Evolutionary conservation across 495 filamentous ascomycete genomes (phyloP).

Genomic region (Aspergillus nanangensis): DNA sequence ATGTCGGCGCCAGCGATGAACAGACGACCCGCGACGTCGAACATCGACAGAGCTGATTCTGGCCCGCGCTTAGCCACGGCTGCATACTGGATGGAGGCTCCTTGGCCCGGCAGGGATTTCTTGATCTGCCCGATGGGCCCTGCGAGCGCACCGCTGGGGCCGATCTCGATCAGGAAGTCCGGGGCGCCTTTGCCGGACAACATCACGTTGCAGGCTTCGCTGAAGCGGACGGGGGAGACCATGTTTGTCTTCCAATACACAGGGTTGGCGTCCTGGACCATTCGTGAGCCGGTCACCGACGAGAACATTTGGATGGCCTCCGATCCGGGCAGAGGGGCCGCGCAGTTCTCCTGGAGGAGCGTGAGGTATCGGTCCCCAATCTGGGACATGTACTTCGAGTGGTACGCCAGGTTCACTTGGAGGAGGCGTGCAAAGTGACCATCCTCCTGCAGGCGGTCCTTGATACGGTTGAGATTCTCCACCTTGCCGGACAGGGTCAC

Average conservation of each 20-base stretch:
- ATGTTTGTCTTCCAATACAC: constrained; percentile 33
- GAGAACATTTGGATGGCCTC: constrained; percentile 13
- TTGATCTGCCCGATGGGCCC: constrained; percentile 25
- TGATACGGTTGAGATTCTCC: too few relatives aligned
- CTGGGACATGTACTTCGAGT: too few relatives aligned
- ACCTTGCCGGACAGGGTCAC: too few relatives aligned
- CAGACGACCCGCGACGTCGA: constrained; percentile 12
- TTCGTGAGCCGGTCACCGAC: constrained; percentile 16
- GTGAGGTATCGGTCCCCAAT: too few relatives aligned
- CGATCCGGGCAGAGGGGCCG: too few relatives aligned
- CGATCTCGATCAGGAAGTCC: constrained; percentile 25
- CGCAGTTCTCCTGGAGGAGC: too few relatives aligned
- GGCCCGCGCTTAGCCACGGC: background rate
- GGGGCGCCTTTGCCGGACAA: background rate
- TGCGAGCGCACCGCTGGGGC: constrained; percentile 24
- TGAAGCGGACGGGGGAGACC: constrained; percentile 24
- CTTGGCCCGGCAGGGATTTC: background rate
- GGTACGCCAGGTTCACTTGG: too few relatives aligned
- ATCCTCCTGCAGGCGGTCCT: too few relatives aligned
- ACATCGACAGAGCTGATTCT: background rate
- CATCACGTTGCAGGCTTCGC: constrained; percentile 16
- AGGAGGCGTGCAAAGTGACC: too few relatives aligned
- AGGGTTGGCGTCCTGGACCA: background rate
- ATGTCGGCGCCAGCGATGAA: constrained; percentile 6
- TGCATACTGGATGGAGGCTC: too few relatives aligned